Evolutionary conservation across 768 basidiomycete species (phyloP).

Genomic region (Suillus ampliporus): DNA sequence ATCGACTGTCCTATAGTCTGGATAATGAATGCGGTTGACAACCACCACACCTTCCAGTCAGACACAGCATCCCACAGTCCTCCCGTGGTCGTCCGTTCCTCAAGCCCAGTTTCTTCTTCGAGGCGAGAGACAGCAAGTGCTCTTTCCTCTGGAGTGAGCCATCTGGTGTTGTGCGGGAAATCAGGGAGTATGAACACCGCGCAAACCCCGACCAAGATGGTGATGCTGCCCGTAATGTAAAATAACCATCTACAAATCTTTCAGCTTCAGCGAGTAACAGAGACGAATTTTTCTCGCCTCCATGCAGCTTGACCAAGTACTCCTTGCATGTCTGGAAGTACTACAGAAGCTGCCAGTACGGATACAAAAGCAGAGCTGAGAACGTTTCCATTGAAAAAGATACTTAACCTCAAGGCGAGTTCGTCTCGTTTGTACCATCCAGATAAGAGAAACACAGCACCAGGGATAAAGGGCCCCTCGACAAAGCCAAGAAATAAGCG

Average conservation of each 20-base stretch:
- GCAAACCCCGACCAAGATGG: too few relatives aligned
- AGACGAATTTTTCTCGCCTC: slow-evolving; percentile 34
- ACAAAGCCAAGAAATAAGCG: slow-evolving; percentile 51
- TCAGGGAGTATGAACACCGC: too few relatives aligned
- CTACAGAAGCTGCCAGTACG: slow-evolving; percentile 49
- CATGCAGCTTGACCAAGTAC: slow-evolving; percentile 33
- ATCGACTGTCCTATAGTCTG: slow-evolving; percentile 24
- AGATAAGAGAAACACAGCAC: slow-evolving; percentile 38
- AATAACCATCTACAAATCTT: slow-evolving; percentile 19
- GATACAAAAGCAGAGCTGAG: slow-evolving; percentile 52
- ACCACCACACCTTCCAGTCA: slow-evolving; percentile 38
- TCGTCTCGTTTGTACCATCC: slow-evolving; percentile 48
- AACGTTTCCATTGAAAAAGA: slow-evolving; percentile 44
- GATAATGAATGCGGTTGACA: slow-evolving; percentile 30
- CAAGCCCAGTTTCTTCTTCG: too few relatives aligned
- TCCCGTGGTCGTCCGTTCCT: too few relatives aligned
- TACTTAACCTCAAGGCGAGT: slow-evolving; percentile 42
- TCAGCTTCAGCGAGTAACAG: neutral
- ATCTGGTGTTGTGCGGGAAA: too few relatives aligned
- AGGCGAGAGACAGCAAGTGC: too few relatives aligned
- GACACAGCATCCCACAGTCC: too few relatives aligned
- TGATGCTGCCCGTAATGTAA: too few relatives aligned
- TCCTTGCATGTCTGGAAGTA: slow-evolving; percentile 42
- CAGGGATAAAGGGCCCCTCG: slow-evolving; percentile 34
- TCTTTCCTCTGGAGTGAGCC: too few relatives aligned